Evolutionary conservation across 208 protist genomes (phyloP).

Genomic region (Leishmania turanica): DNA sequence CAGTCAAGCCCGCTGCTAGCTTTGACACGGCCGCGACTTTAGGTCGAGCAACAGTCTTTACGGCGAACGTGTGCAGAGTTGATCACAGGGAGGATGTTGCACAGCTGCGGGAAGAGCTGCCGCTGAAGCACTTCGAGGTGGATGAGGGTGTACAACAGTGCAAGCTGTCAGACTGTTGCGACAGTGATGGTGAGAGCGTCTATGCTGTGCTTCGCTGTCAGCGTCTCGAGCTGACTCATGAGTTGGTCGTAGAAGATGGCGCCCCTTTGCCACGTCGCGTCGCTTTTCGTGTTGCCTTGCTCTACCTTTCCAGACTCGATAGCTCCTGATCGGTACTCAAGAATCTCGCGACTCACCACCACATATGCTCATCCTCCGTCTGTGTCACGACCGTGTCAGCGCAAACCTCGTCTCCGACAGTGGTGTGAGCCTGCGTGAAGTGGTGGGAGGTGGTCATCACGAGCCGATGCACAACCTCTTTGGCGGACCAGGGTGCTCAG

Average conservation of each 20-base stretch:
- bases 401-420: background rate
- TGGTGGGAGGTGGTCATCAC: background rate
- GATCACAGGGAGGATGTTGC: too few relatives aligned
- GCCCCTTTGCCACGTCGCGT: background rate
- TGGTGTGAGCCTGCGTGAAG: background rate
- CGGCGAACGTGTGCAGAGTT: too few relatives aligned
- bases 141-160: too few relatives aligned
- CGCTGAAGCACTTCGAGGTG: too few relatives aligned
- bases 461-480: background rate
- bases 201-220: background rate
- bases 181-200: background rate
- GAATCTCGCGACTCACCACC: background rate
- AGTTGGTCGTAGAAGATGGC: background rate
- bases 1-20: too few relatives aligned
- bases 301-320: too few relatives aligned
- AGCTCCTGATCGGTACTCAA: background rate
- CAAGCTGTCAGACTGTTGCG: too few relatives aligned
- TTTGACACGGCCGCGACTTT: too few relatives aligned
- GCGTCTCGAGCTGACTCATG: background rate
- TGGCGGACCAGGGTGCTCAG: background rate
- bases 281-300: background rate
- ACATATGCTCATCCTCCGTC: background rate
- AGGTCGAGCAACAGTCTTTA: too few relatives aligned
- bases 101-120: too few relatives aligned
- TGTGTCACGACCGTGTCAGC: background rate